phyloP scores from a whole-genome alignment of 257 asterid species.

The Prunella vulgaris region DNA sequence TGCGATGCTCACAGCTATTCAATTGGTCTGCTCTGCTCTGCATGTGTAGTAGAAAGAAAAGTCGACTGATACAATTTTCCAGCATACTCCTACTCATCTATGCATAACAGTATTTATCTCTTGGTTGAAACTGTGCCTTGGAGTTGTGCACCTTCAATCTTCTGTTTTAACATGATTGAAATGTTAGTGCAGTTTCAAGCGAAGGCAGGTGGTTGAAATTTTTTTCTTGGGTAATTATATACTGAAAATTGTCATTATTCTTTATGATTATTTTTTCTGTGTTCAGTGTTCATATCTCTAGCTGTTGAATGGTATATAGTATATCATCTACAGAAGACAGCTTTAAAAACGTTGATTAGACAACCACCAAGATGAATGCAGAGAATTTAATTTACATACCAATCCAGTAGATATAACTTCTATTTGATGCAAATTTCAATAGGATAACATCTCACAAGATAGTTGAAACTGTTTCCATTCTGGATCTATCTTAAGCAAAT shows the following conservation, averaged over 20 bases:
- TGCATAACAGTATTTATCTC: not conserved
- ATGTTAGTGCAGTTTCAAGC: not conserved
- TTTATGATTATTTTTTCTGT: not conserved
- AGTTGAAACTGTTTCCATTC: too few relatives aligned
- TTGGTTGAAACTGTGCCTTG: not conserved
- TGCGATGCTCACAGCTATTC: not conserved
- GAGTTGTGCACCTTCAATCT: not conserved
- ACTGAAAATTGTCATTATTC: not conserved
- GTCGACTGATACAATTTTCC: not conserved
- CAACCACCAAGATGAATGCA: not conserved
- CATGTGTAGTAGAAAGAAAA: not conserved
- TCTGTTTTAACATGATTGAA: not conserved
- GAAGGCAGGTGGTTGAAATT: not conserved
- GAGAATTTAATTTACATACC: too few relatives aligned
- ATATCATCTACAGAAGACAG: too few relatives aligned
- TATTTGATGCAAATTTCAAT: too few relatives aligned
- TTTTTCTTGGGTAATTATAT: not conserved
- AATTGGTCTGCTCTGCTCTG: not conserved
- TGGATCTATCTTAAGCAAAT: too few relatives aligned
- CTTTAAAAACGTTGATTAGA: too few relatives aligned
- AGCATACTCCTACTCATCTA: not conserved
- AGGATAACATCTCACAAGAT: too few relatives aligned
- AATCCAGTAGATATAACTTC: too few relatives aligned
- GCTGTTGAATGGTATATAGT: not conserved
- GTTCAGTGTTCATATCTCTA: not conserved